These are phyloP conservation scores for Epichloe elymi DNA, from an alignment of 2,329 filamentous ascomycete genomes.

Conservation along the genomic window DNA sequence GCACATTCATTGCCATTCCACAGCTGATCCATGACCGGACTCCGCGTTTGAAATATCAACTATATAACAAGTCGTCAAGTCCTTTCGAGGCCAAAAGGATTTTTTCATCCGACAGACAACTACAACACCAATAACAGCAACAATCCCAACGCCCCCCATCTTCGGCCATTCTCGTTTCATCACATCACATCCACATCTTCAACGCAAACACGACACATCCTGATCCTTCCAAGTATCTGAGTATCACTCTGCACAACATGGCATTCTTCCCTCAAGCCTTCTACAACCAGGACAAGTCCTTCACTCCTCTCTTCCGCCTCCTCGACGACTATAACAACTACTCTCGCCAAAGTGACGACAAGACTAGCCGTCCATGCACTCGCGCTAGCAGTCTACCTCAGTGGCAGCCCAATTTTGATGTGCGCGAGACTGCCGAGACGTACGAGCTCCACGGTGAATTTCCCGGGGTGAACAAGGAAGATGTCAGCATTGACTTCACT, in stretches of 20 bases:
- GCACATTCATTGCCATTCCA: constrained; percentile 1
- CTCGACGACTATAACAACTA: constrained; percentile 52
- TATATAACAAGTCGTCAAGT: too few relatives aligned
- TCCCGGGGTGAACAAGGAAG: constrained; percentile 59
- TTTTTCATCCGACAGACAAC: background rate
- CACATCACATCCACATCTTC: background rate
- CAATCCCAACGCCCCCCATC: background rate
- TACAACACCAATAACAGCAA: background rate
- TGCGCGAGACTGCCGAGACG: constrained; percentile 52
- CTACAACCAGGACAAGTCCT: constrained; percentile 36
- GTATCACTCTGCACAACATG: constrained; percentile 31
- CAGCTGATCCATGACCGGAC: background rate
- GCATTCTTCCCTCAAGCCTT: constrained; percentile 44
- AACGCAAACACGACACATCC: background rate
- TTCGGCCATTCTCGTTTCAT: background rate
- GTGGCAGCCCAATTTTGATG: constrained; percentile 68
- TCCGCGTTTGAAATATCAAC: too few relatives aligned
- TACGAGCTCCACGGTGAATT: constrained; percentile 76
- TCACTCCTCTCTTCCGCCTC: constrained; percentile 49
- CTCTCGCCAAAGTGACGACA: constrained; percentile 24
- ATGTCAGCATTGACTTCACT: constrained; percentile 67
- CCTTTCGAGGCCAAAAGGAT: too few relatives aligned
- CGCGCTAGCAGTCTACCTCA: constrained; percentile 26
- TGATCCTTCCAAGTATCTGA: constrained; percentile 10
- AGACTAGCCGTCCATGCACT: constrained; percentile 13